Base-by-base conservation (phyloP, 2,329 filamentous ascomycete species). In the Salinomyces thailandicus region DNA sequence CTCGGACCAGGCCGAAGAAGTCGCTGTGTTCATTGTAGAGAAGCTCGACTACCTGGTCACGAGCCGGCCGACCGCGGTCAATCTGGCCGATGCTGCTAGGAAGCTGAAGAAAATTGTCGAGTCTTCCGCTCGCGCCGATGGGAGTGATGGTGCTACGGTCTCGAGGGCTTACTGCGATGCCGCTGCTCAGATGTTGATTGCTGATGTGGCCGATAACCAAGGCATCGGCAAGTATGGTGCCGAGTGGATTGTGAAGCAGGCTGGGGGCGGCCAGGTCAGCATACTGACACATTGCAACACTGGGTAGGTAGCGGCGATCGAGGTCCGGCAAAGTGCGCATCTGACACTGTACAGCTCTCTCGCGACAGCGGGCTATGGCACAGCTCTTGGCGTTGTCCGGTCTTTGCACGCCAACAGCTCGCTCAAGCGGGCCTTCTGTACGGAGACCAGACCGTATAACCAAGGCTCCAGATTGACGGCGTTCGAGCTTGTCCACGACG, bases 221-320 rank as follows among this genome's bases (percentile, higher is more conserved):
- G 73, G 74, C 17, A 96, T 98, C 57, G 91, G 91, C 33, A 71
- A 77, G 41, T 69, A 82, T 57, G 91, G 91, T 26, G 84, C 86
- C 0, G 71, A 78, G 46, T 98, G 91, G 84, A 79, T 98, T 20
- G 62, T 76, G 38, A 75, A 84, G 49, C 53, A 62, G 31, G 70
- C 56, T 57, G 69, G 45, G 58, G 68, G 57, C 52, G 68, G 62
- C 50, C 67, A 69, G 46, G 64, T 94, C 32, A 85, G 84, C n/a
- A 80, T 98, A 29, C 65, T 98, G 48, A 98, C 91, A 8, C 93
- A 98, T 62, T 98, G 91, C 70, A 98, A 98, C 61, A 98, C 91
- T 15, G 91, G 91, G 77, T 81, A 68, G 33, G 38, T 43, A 15
- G n/a, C 8, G 7, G 2, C 9, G 5, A 33, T 24, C 22, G 8